A percentile compares a stretch with the other conserved stretches of the same genome.
phyloP scores from a whole-genome alignment of 441 rosid species.

The Mallotus japonicus region DNA sequence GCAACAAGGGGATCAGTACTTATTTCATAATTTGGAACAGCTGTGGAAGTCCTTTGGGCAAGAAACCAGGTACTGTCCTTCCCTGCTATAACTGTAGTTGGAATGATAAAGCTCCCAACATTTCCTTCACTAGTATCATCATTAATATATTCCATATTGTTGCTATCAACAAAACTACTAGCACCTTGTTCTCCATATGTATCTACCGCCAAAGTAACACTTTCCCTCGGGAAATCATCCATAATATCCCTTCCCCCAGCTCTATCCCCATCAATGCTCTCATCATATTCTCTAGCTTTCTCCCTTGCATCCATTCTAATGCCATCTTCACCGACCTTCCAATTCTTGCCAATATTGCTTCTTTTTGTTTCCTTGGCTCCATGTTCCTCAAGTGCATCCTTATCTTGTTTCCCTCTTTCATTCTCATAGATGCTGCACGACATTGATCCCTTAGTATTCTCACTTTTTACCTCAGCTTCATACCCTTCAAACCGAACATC shows the following conservation, averaged over 20 bases:
- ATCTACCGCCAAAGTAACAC: too few relatives aligned
- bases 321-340: not conserved
- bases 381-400: not conserved
- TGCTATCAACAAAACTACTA: not conserved
- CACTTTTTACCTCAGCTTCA: not conserved
- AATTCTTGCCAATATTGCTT: not conserved
- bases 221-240: too few relatives aligned
- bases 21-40: too few relatives aligned
- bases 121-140: constrained; percentile 2
- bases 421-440: not conserved
- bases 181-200: not conserved
- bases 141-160: not conserved
- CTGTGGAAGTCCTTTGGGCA: too few relatives aligned
- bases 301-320: not conserved
- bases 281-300: not conserved
- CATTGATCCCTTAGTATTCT: not conserved
- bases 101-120: not conserved
- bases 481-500: not conserved
- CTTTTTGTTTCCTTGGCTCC: not conserved
- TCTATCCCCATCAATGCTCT: not conserved
- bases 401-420: not conserved
- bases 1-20: not conserved
- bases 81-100: not conserved
- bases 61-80: not conserved
- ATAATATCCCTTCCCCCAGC: too few relatives aligned